Base-by-base conservation (phyloP, 1,284 basidiomycete genomes). In the Ustilago loliicola region DNA sequence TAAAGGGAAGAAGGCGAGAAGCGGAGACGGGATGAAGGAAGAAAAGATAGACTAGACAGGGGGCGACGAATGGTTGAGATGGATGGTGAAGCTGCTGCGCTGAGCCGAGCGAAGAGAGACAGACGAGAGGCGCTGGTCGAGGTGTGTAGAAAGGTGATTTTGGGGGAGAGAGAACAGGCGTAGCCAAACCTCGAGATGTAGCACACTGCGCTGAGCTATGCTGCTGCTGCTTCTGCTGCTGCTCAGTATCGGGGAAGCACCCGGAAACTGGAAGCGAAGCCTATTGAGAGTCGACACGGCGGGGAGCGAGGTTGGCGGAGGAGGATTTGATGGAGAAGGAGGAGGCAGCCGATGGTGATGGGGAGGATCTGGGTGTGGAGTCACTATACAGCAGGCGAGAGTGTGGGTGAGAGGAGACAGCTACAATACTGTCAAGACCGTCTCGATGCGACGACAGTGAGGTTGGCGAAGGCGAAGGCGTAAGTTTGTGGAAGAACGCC, bases 21-120 rank as follows among this genome's bases (percentile, higher is more conserved):
- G 48, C n/a, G 56, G 45, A 65, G 58, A 45, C 32, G 55, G 45
- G 58, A 55, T 54, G 58, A 61, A 55, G 52, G 45, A 50, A 67
- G 32, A 45, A 67, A 40, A 60, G n/a, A 54, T 25, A 38, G 42
- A 50, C n/a, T 5, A 29, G 13, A 53, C 25, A 61, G 54, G 30
- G 25, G 40, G 8, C 9, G 36, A 19, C n/a, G 17, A 21, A 10
- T 21, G 45, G 45, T n/a, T 17, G 21, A 21, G 21, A 10, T 50
- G 38, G 21, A 15, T 36, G n/a, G 23, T 45, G 47, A 17, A 29
- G 25, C 13, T 34, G 42, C 30, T 21, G 34, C 27, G 58, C 58
- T 60, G 47, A 50, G 50, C 34, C 38, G 32, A 48, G 40, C 30
- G 32, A 38, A 27, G 32, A 27, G 17, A 45, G 53, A 40, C 10